Evolutionary conservation across 495 filamentous ascomycete genomes (phyloP).

Genomic region (Filosporella fistucella): DNA sequence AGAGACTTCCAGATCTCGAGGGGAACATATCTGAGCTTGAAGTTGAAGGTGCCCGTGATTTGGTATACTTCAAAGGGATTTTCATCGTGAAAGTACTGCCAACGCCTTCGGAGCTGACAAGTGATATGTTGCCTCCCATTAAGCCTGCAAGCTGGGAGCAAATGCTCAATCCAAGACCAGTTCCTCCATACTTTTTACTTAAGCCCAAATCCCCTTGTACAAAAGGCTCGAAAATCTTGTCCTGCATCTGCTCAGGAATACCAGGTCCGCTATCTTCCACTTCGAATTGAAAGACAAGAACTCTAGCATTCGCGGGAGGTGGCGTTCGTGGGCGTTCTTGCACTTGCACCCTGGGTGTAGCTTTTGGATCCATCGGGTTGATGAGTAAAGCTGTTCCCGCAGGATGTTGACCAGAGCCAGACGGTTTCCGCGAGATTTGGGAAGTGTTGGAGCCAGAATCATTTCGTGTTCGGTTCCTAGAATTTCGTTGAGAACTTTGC

Average conservation of each 20-base stretch:
- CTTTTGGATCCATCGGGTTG: constrained; percentile 53
- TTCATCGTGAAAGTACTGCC: constrained; percentile 81
- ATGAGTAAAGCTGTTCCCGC: constrained; percentile 33
- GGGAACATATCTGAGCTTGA: constrained; percentile 17
- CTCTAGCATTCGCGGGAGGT: constrained; percentile 51
- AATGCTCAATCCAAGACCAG: constrained; percentile 86
- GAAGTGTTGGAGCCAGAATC: constrained; percentile 47
- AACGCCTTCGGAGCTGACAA: constrained; percentile 67
- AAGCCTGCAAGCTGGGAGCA: constrained; percentile 78
- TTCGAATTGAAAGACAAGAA: constrained; percentile 74
- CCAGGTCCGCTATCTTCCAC: constrained; percentile 88
- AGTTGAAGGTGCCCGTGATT: constrained; percentile 52
- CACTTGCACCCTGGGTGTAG: constrained; percentile 39
- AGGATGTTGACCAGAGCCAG: constrained; percentile 21
- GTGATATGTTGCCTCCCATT: constrained; percentile 72
- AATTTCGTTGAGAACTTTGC: constrained; percentile 30
- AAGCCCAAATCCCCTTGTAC: constrained; percentile 86
- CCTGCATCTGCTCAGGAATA: constrained; percentile 71
- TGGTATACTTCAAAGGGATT: constrained; percentile 76
- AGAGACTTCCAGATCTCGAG: constrained; percentile 13
- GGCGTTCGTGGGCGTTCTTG: constrained; percentile 57
- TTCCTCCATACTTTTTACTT: constrained; percentile 87
- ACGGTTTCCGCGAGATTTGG: constrained; percentile 34
- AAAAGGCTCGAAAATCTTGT: constrained; percentile 89
- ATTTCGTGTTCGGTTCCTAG: constrained; percentile 26